Percentiles rank a stretch among this genome's conserved stretches.
Conservation (phyloP, 140 eudicot species). For the Stevia rebaudiana region DNA sequence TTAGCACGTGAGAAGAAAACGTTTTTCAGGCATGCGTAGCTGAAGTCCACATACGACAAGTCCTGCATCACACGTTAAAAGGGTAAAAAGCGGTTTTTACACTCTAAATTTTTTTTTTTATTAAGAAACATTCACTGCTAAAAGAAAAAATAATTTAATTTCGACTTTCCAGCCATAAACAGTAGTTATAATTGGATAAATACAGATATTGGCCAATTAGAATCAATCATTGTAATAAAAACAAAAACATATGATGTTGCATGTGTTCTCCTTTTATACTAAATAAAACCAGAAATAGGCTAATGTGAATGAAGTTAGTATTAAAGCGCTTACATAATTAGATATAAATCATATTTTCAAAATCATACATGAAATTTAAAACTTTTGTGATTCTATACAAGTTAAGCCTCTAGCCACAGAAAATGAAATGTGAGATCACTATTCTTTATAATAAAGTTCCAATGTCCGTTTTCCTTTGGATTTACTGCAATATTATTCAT, state of each 20-base stretch:
- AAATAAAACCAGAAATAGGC: not conserved
- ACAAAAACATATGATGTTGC: not conserved
- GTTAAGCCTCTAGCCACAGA: not conserved
- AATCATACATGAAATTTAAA: not conserved
- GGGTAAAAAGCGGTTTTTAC: not conserved
- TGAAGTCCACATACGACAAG: constrained; percentile 85
- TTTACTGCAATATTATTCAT: not conserved
- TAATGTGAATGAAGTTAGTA: not conserved
- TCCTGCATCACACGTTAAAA: constrained; percentile 50
- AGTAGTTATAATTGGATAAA: not conserved
- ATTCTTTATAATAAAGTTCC: not conserved
- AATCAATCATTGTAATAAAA: not conserved
- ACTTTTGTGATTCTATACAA: not conserved
- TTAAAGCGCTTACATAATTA: not conserved
- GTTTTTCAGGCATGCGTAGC: constrained; percentile 72
- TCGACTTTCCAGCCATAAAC: not conserved
- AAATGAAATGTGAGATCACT: not conserved
- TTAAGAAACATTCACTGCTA: not conserved
- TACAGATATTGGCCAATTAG: not conserved
- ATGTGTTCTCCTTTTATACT: not conserved
- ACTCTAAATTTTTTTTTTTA: too few species aligned
- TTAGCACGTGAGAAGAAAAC: constrained; percentile 96
- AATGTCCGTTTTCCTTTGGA: not conserved
- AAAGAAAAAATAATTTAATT: not conserved
- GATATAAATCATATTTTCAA: not conserved